phyloP scores from a whole-genome alignment of 2,329 filamentous ascomycete genomes.

The Penicillium concentricum region DNA sequence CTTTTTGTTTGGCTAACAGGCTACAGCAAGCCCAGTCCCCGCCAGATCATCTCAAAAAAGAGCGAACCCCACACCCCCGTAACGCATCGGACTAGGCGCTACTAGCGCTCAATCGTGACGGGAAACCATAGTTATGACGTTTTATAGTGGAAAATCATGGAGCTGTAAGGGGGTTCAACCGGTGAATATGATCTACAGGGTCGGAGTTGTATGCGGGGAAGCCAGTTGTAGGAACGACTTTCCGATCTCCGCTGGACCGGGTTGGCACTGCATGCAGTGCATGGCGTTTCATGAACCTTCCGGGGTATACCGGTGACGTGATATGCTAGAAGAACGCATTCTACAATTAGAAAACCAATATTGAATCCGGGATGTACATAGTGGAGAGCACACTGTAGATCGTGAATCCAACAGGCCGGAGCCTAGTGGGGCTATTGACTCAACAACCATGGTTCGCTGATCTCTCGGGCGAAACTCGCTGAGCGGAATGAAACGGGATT shows the following conservation, averaged over 20 bases:
- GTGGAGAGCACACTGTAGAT: neutral
- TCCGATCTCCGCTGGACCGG: neutral
- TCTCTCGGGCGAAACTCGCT: conserved; percentile 27
- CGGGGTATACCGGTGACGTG: neutral
- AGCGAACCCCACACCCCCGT: neutral
- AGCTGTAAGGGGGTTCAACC: neutral
- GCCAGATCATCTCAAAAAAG: conserved; percentile 10
- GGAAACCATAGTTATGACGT: conserved; percentile 8
- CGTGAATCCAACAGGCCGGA: neutral
- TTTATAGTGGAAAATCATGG: neutral
- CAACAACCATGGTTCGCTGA: conserved; percentile 17
- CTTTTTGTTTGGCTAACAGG: neutral
- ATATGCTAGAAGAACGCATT: neutral
- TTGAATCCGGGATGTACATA: neutral
- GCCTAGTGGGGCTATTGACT: conserved; percentile 1
- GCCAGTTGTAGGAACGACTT: neutral
- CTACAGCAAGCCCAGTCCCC: neutral
- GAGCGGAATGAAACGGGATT: neutral
- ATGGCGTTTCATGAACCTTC: neutral
- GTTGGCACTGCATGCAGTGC: too few relatives aligned
- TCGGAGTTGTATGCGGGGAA: conserved; percentile 1
- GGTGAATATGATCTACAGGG: conserved; percentile 11
- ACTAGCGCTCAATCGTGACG: neutral
- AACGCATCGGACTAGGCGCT: neutral
- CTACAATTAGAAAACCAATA: neutral